Evolutionary conservation across 2,329 filamentous ascomycete species (phyloP), one percentile per base, ranked within the genome.

Genomic region (Cladosporium sp.): DNA sequence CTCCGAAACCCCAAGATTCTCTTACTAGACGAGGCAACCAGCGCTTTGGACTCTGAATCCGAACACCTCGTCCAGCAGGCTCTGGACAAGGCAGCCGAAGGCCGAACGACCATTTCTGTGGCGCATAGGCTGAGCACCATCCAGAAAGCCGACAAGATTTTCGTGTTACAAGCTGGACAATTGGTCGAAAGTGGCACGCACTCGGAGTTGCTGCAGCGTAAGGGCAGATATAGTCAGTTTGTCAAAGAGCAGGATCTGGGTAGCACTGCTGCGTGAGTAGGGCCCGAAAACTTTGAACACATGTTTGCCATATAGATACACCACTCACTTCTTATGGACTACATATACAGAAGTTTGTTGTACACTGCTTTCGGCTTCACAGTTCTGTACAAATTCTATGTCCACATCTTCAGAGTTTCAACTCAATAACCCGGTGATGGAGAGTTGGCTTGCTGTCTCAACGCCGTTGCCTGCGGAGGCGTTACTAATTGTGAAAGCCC

Each of bases 111-210:
- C 1, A 66, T 77, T 15, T 70, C 72, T 55, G 72, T 77, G 49
- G 75, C 75, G 1, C 75, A 78, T 65, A 68, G 75, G 1, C 66
- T 78, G 15, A 68, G 72, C 15, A 75, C 75, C 3, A 71, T 78
- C 25, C 70, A 65, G 52, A 62, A 69, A 39, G 73, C 74, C 4
- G 73, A 77, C 57, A 70, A 69, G 24, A 77, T 77, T 51, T 66
- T 76, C 28, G 74, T 77, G 13, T 69, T 77, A 66, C 67, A 65
- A 0, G 65, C 69, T 17, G 73, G 75, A 3, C 61, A 63, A 4
- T 65, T 77, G 8, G 56, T 74, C 2, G 75, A 77, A 66, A 59
- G 73, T 63, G 65, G 76, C 58, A 66, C 69, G 56, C 62, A 77
- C 61, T 59, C 65, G 53, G 65, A 62, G 17, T 55, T 78, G 39